Evolutionary conservation across 306 rosid species (phyloP), one percentile per base, ranked within the genome.

Genomic region (Geum urbanum): DNA sequence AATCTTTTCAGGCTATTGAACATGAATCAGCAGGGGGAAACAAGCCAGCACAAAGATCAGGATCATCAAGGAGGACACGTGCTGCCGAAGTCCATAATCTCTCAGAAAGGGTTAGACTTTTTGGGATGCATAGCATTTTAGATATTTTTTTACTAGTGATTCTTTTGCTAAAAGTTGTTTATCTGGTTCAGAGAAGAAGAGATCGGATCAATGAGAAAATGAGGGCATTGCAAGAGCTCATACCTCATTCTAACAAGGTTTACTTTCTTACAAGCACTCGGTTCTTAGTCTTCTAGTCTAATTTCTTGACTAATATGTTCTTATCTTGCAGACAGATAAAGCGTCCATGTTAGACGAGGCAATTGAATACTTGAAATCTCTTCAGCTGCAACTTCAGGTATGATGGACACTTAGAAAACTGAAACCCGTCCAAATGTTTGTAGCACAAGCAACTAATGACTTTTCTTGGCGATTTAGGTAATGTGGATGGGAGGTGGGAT

Each of bases 261-360:
- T 56, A 35, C 50, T 18, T 72, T 56, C 71, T 14, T 70, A 64
- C 9, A 55, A 10, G 27, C 32, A 16, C 27, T 70, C 46, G 7
- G 22, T 69, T 19, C 50, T 39, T 16, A 13, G 52, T 70, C 47
- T 61, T 40, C 70, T 8, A 12, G 14, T 61, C 20, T 50, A 69
- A 63, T 73, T 62, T 72, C 51, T 22, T 59, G 24, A 77, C 27
- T n/a, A 66, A 72, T 55, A 45, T 50, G 40, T 68, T 44, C 71
- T 52, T 56, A 56, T 70, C 66, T 43, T 82, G 82, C 89, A 92
- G 97, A 87, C 95, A 22, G 96, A 92, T 74, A 92, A 89, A 77
- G 97, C 97, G 48, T 92, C 96, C 1, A 83, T 92, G 95, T 74
- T 89, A 53, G 96, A 92, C 58, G 96, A 92, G 79, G 97, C 95